phyloP scores from a whole-genome alignment of 306 rosid genomes.

The Senna siamea region DNA sequence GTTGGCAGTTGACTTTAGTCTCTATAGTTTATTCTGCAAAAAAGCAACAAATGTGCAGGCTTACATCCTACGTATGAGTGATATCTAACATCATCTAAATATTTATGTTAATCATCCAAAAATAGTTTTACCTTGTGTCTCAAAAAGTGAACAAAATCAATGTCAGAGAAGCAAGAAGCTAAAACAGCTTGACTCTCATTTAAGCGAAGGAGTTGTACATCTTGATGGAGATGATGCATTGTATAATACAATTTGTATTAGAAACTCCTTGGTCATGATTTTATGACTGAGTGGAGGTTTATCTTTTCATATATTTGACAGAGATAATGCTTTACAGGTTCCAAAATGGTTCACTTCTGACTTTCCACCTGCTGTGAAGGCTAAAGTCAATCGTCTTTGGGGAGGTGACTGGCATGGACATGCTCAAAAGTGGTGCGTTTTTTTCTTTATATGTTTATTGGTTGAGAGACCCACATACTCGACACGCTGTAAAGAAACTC shows the following conservation, averaged over 20 bases:
- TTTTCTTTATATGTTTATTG: constrained; percentile 21
- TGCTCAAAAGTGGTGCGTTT: constrained; percentile 86
- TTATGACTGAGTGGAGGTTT: constrained; percentile 13
- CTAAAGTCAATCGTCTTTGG: constrained; percentile 96
- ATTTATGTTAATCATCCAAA: not conserved
- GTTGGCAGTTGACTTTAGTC: constrained; percentile 15
- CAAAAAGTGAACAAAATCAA: constrained; percentile 1
- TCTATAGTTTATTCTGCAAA: constrained; percentile 3
- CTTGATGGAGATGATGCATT: constrained; percentile 12
- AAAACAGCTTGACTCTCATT: not conserved
- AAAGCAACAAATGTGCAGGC: not conserved
- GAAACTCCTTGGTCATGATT: constrained; percentile 3
- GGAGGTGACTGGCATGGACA: constrained; percentile 99
- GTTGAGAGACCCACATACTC: constrained; percentile 3
- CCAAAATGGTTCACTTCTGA: constrained; percentile 89
- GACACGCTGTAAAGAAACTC: constrained; percentile 4
- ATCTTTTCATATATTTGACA: constrained; percentile 33
- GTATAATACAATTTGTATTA: not conserved
- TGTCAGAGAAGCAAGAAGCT: constrained; percentile 24
- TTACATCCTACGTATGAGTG: not conserved
- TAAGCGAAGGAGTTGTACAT: constrained; percentile 27
- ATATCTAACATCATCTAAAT: constrained; percentile 10
- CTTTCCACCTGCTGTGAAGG: constrained; percentile 93
- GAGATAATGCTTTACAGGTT: constrained; percentile 58
- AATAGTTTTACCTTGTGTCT: not conserved